These are phyloP conservation scores for Cladosporium velox DNA, from an alignment of 2,329 filamentous ascomycete genomes.

Conservation along the genomic window DNA sequence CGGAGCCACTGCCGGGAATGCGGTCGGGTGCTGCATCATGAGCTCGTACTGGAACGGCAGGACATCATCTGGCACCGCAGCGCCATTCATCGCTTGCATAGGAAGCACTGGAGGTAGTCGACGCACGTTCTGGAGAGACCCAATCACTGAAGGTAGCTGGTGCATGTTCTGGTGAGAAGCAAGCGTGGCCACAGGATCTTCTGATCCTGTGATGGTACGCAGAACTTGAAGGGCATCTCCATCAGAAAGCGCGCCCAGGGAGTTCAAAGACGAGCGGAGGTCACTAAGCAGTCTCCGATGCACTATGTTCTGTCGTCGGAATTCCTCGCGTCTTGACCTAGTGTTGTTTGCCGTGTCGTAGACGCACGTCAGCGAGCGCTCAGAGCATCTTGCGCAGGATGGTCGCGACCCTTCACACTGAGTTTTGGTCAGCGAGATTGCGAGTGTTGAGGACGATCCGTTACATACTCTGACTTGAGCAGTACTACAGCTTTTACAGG, in stretches of 20 bases:
- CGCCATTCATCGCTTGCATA: not conserved
- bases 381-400: not conserved
- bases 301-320: not conserved
- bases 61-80: not conserved
- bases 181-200: slow-evolving; percentile 1
- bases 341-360: not conserved
- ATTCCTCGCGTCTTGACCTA: not conserved
- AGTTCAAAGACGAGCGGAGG: not conserved
- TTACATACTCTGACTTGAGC: not conserved
- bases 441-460: not conserved
- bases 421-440: not conserved
- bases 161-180: not conserved
- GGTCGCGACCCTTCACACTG: slow-evolving; percentile 10
- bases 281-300: not conserved
- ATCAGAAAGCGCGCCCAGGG: not conserved
- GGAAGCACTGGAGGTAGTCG: not conserved
- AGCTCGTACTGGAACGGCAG: slow-evolving; percentile 12
- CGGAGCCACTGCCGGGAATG: not conserved
- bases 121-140: not conserved
- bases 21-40: slow-evolving; percentile 10
- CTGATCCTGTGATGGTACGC: not conserved
- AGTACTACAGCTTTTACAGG: not conserved
- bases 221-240: not conserved
- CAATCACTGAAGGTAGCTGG: not conserved
- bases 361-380: not conserved